Evolutionary conservation across 345 rosid species (phyloP), one percentile per base, ranked within the genome.

Genomic region (Populus alba): DNA sequence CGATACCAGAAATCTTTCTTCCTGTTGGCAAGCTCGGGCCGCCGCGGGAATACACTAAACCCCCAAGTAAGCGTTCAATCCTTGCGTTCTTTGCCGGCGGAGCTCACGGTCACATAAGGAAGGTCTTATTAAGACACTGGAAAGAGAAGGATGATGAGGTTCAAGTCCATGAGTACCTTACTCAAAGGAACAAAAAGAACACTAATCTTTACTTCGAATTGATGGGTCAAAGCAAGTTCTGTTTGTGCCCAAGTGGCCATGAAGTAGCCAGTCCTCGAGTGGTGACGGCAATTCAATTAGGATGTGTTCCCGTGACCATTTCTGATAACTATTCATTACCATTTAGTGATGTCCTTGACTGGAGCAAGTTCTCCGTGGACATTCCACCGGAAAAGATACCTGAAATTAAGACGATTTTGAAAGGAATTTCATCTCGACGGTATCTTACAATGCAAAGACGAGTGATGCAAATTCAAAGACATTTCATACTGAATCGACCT

Each of bases 11-110:
- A 71, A 66, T 90, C 43, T 78, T 84, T 41, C 27, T 90, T 6
- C 83, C 81, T 4, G 45, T 17, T 0, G 72, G 81, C 10, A 45
- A 77, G 39, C 69, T 94, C 41, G 70, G 71, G 27, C 83, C 74
- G 0, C 81, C 68, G 13, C 65, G 37, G 10, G 37, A 66, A 4
- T 23, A 59, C 6, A 74, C 73, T n/a, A 70, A 63, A 17, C 65
- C 80, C 1, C 83, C 90, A 1, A 23, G 45, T 0, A 81, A 90
- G 17, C 87, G 94, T 7, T 62, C 87, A 2, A 87, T 83, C 79
- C 82, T 92, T 0, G 91, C 94, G 1, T 92, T 94, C 80, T 92
- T 92, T 5, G 90, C 97, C 0, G 97, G 98, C 0, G 91, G 97
- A 22, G 69, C 70, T 22, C 97, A 92, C 8, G 94, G 98, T 6